Evolutionary conservation across 2,329 filamentous ascomycete species (phyloP), one percentile per base, ranked within the genome.

Genomic region (Trichoderma sp.): DNA sequence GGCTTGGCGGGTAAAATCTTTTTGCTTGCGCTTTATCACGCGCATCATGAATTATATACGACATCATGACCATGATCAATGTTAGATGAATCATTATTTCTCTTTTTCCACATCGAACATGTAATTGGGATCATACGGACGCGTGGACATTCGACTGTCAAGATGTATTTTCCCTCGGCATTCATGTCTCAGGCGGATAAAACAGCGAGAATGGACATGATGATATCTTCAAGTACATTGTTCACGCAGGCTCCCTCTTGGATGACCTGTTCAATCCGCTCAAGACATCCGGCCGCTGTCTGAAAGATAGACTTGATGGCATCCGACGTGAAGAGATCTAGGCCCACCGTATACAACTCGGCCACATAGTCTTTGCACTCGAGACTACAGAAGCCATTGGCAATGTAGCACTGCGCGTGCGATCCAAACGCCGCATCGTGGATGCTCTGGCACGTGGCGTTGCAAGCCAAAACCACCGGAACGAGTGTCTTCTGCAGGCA

Each of bases 401-500:
- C 59, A 13, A 68, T 28, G 11, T 68, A 69, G 54, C 68, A 69
- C 7, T n/a, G 43, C 24, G 68, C 43, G 46, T 69, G 68, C 16
- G 68, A 69, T 3, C 18, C 61, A n/a, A 66, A 69, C 6, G 68
- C 68, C 14, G 60, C 54, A 30, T 69, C 55, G 18, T 65, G 55
- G 32, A 69, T 49, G 61, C 54, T 49, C 46, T 59, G 16, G 61
- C 68, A 69, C 28, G 68, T 69, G 32, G 68, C 60, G 14, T 54
- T 56, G 34, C 68, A 69, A 52, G 34, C 46, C 18, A 54, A 56
- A 28, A 66, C 61, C 18, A 56, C 43, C 26, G 60, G 55, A 16
- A 69, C 61, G 24, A 69, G 68, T 11, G 28, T 56, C 11, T 46
- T 59, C 43, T 69, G 68, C 34, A 69, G 39, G 58, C 68, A 69